Evolutionary conservation across 768 basidiomycete species (phyloP).

Genomic region (Gymnopilus dilepis): DNA sequence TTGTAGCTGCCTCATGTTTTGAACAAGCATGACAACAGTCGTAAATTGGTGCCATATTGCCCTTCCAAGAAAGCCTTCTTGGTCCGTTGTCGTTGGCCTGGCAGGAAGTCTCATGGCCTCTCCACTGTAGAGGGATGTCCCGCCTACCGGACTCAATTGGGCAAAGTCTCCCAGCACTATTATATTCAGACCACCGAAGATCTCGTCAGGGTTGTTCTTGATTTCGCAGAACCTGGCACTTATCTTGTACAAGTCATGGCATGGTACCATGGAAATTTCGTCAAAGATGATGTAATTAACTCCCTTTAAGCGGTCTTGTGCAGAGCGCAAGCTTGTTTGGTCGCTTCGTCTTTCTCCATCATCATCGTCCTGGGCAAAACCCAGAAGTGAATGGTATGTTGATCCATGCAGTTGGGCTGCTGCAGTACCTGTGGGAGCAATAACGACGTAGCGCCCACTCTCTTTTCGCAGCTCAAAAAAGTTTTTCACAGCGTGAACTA

Average conservation of each 20-base stretch:
- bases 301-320: conserved; percentile 3
- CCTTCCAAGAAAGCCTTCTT: not conserved
- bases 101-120: not conserved
- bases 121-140: not conserved
- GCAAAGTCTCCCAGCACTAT: conserved; percentile 51
- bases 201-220: conserved; percentile 15
- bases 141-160: conserved; percentile 38
- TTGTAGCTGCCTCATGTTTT: not conserved
- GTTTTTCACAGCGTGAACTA: not conserved
- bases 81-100: not conserved
- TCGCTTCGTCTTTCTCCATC: not conserved
- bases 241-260: conserved; percentile 34
- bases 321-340: not conserved
- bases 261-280: conserved; percentile 47
- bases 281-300: conserved; percentile 47
- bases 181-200: conserved; percentile 43
- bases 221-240: conserved; percentile 27
- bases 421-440: not conserved
- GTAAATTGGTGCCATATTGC: not conserved
- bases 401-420: not conserved
- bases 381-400: not conserved
- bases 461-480: not conserved
- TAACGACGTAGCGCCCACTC: not conserved
- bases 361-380: not conserved
- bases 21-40: not conserved